Evolutionary conservation across 1,284 basidiomycete genomes (phyloP).

Genomic region (Meripilus lineatus): DNA sequence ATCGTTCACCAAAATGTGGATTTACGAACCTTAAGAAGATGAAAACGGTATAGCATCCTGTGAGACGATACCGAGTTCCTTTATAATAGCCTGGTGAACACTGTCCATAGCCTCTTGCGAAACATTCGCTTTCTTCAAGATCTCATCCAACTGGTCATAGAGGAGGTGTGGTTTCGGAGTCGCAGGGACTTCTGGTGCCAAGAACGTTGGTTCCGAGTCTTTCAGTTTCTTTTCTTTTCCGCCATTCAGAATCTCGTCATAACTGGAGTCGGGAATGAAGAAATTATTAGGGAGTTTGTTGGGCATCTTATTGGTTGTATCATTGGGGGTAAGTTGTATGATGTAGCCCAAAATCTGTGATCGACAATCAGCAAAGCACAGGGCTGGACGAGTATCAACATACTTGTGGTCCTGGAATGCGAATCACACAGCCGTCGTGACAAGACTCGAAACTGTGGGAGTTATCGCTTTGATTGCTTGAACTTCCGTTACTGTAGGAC

Average conservation of each 20-base stretch:
- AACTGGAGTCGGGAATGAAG: conserved; percentile 6
- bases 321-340: conserved; percentile 5
- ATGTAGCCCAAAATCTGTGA: conserved; percentile 7
- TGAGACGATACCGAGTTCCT: neutral
- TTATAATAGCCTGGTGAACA: neutral
- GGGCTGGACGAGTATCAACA: neutral
- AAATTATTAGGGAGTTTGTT: conserved; percentile 2
- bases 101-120: neutral
- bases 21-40: no score
- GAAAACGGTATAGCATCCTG: no score
- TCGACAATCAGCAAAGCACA: no score
- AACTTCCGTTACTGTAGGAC: conserved; percentile 1
- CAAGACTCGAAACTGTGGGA: conserved; percentile 1
- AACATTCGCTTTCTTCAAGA: conserved; percentile 1
- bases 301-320: conserved; percentile 3
- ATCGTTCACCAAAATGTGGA: no score
- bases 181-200: no score
- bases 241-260: no score
- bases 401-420: conserved; percentile 6
- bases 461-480: neutral
- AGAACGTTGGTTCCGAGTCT: no score
- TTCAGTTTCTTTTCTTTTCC: no score
- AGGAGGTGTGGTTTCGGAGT: no score
- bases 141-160: neutral
- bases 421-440: conserved; percentile 2